Evolutionary conservation across 192 early-diverging fungal genomes (phyloP).

Genomic region (Backusella macrospora): DNA sequence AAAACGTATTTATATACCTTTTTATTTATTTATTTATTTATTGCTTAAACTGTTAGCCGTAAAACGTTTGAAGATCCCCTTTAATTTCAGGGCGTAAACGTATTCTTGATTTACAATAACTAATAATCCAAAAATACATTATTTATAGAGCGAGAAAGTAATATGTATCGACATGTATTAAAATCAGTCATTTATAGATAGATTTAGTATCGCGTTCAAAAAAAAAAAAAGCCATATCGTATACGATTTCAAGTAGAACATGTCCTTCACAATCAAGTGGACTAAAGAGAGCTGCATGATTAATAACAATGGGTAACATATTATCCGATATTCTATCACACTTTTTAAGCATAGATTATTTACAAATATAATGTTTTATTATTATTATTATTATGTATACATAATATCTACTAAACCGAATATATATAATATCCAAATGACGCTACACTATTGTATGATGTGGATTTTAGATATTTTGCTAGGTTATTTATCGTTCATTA

Average conservation of each 20-base stretch:
- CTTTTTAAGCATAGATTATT: neutral
- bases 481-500: no score
- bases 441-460: neutral
- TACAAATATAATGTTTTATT: neutral
- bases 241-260: no score
- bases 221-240: no score
- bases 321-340: neutral
- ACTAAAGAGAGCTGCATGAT: neutral
- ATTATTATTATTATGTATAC: neutral
- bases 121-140: neutral
- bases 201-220: no score
- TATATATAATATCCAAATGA: neutral
- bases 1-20: neutral
- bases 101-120: neutral
- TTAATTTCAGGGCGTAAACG: neutral
- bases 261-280: neutral
- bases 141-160: no score
- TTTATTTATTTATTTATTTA: neutral
- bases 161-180: no score
- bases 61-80: neutral
- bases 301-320: neutral
- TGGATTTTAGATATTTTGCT: no score
- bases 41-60: neutral
- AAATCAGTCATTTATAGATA: no score
- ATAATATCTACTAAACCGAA: neutral